Base-by-base conservation (phyloP, 2,329 filamentous ascomycete species). In the Balansia obtecta region DNA sequence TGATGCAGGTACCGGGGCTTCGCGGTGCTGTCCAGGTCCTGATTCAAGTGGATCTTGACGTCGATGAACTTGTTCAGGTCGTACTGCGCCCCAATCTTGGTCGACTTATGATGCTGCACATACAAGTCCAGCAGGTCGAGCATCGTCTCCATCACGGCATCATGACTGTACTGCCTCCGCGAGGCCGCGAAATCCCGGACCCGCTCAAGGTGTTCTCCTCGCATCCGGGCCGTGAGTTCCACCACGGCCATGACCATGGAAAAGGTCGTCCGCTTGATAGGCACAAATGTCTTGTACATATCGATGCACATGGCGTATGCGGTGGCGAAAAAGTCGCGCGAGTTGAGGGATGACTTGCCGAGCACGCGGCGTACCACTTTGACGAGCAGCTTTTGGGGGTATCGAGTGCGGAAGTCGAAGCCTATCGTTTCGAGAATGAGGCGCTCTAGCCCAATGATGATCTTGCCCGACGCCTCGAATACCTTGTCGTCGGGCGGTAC, bases 41-140 rank as follows among this genome's bases (percentile, higher is more conserved):
- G 80, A 66, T 97, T 96, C 54, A 96, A 75, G 22, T 80, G 76
- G 55, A 97, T 95, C 63, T 93, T 88, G 58, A 94, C 82, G 55
- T 85, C 80, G 61, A 97, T 87, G 63, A 95, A 91, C 49, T 77
- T 77, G 57, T 91, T 83, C 42, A 91, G 74, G 45, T 84, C 79
- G 65, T 88, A 85, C 45, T 78, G 71, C 15, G 77, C 73, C 7
- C 89, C 90, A 18, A 95, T 73, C 47, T 83, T 80, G 34, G 89
- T 95, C 48, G 76, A 74, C 56, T 80, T 78, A 50, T 81, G 80
- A 62, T 94, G 85, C 61, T 95, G 86, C 0, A 88, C 93, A 66
- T 96, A 97, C 2, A 97, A 77, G 61, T 98, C 91, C 27, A 97
- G 76, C 0, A 96, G 75, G 62, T 97, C 93, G 39, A 96, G 80